Percentiles rank a stretch among this genome's conserved stretches.
phyloP scores from a whole-genome alignment of 148 eudicot species.

The Oxyria digyna region DNA sequence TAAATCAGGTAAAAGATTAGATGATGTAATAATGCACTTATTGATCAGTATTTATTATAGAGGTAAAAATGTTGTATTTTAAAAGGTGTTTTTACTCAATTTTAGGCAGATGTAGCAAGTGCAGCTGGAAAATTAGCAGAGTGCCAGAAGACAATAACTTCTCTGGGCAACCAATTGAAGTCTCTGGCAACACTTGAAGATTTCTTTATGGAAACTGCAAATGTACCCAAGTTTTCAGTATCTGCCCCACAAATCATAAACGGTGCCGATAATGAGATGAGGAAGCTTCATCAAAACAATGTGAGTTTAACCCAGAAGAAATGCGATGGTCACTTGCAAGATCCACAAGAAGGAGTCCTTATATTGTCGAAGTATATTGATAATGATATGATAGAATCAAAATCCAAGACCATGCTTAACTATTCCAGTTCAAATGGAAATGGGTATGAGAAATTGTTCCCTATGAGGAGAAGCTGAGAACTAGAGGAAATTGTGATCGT shows the following conservation, averaged over 20 bases:
- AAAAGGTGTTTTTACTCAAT: not conserved
- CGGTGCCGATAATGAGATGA: constrained; percentile 20
- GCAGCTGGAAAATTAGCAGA: constrained; percentile 64
- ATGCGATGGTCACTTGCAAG: constrained; percentile 14
- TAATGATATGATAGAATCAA: constrained; percentile 19
- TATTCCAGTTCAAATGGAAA: constrained; percentile 25
- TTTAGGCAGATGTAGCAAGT: constrained; percentile 43
- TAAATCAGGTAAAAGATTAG: constrained; percentile 31
- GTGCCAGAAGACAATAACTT: constrained; percentile 61
- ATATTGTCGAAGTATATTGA: constrained; percentile 21
- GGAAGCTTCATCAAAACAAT: constrained; percentile 38
- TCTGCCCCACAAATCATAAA: constrained; percentile 18
- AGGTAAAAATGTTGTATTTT: not conserved
- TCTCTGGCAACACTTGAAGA: constrained; percentile 68
- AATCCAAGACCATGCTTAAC: constrained; percentile 18
- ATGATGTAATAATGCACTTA: not conserved
- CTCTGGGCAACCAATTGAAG: constrained; percentile 50
- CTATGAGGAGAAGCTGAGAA: constrained; percentile 35
- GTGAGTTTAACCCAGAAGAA: constrained; percentile 18
- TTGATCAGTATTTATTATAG: not conserved
- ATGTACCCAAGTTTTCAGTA: constrained; percentile 41
- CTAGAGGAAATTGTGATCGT: not conserved
- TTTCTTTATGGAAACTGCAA: constrained; percentile 48
- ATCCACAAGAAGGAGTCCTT: constrained; percentile 15
- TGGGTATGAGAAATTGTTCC: constrained; percentile 56